A percentile compares a stretch with the other conserved stretches of the same genome.
Conservation (phyloP, 331 rosid genomes). For the Acacia concinna region DNA sequence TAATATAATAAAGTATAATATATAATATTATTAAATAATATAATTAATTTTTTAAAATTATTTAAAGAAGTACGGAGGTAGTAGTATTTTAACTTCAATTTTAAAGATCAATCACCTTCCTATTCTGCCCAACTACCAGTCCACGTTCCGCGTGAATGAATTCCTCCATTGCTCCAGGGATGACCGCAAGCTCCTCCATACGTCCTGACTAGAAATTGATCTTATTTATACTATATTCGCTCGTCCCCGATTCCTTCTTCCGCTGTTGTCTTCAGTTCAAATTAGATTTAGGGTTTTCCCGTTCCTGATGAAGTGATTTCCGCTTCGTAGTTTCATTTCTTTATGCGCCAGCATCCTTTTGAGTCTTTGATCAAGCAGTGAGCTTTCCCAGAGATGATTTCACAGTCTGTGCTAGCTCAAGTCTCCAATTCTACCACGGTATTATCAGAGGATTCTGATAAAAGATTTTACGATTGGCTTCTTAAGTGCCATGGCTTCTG, state of each 20-base stretch:
- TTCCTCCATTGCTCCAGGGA: background rate
- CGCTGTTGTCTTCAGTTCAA: background rate
- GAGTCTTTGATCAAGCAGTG: conserved; percentile 17
- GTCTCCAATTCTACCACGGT: conserved; percentile 34
- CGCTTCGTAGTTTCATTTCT: background rate
- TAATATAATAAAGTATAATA: too few relatives aligned
- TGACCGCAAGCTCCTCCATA: background rate
- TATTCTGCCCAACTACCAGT: background rate
- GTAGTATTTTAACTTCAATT: too few relatives aligned
- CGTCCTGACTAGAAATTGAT: background rate
- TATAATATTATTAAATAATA: too few relatives aligned
- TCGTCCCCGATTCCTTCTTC: background rate
- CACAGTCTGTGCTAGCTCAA: conserved; percentile 43
- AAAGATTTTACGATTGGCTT: conserved; percentile 48
- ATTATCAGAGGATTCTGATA: conserved; percentile 11
- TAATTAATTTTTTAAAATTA: too few relatives aligned
- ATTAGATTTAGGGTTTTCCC: conserved; percentile 26
- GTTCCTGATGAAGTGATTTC: background rate
- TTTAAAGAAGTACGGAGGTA: too few relatives aligned
- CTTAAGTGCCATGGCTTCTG: conserved; percentile 62
- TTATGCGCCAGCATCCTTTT: background rate
- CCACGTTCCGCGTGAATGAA: background rate
- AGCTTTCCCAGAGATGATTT: conserved; percentile 34
- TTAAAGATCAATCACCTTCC: too few relatives aligned
- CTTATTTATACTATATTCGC: background rate